A percentile compares a stretch with the other conserved stretches of the same genome.
Evolutionary conservation across 2,329 filamentous ascomycete species (phyloP).

Genomic region (Botrytis byssoidea): DNA sequence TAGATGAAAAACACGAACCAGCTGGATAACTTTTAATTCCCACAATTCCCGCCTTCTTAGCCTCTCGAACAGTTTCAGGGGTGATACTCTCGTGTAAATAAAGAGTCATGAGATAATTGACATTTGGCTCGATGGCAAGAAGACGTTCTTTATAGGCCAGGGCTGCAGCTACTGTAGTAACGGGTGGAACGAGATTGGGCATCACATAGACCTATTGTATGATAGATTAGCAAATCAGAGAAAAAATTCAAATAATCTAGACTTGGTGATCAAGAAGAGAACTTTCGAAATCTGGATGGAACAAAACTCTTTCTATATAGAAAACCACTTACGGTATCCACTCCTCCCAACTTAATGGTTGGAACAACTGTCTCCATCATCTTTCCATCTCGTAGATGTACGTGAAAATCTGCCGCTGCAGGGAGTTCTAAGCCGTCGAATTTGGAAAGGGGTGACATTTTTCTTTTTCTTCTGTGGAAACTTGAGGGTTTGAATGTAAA

Average conservation of each 20-base stretch:
- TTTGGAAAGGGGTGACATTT: constrained; percentile 9
- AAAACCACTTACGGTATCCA: constrained; percentile 49
- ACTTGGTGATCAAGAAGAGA: neutral
- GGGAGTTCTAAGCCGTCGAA: constrained; percentile 50
- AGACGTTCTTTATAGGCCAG: constrained; percentile 64
- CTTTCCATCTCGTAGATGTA: constrained; percentile 41
- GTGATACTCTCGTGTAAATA: constrained; percentile 40
- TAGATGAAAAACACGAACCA: neutral
- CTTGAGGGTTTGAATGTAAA: neutral
- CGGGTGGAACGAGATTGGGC: constrained; percentile 63
- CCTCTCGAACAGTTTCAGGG: constrained; percentile 28
- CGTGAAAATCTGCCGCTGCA: constrained; percentile 58
- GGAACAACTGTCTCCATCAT: constrained; percentile 58
- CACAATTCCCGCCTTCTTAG: constrained; percentile 27
- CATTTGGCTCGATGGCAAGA: constrained; percentile 57
- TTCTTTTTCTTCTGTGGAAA: neutral
- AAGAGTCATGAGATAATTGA: constrained; percentile 72
- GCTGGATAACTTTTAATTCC: constrained; percentile 28
- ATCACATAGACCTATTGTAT: constrained; percentile 17
- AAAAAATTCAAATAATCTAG: neutral
- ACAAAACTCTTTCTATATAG: neutral
- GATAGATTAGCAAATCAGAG: constrained; percentile 41
- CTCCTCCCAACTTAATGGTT: constrained; percentile 58
- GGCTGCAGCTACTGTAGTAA: constrained; percentile 57
- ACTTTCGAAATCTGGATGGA: neutral